phyloP scores from a whole-genome alignment of 2,329 filamentous ascomycete species.

The Myrmaecium sp. region DNA sequence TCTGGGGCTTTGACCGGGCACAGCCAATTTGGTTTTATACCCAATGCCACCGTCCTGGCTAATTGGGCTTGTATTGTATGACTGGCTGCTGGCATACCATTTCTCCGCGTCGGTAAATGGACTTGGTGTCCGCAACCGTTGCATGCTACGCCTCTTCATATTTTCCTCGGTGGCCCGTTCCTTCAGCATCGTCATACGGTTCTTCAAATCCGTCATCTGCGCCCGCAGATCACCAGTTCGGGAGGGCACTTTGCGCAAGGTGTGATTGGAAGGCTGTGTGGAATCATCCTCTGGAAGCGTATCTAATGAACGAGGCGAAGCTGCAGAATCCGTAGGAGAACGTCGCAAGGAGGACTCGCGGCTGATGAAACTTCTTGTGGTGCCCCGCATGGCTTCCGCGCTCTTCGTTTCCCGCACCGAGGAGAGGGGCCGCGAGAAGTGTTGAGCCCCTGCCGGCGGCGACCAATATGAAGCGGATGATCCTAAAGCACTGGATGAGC shows the following conservation, averaged over 20 bases:
- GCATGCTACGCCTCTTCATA: slow-evolving; percentile 58
- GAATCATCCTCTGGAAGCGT: slow-evolving; percentile 25
- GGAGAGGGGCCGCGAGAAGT: slow-evolving; percentile 14
- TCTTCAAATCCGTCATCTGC: slow-evolving; percentile 73
- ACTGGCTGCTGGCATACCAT: slow-evolving; percentile 29
- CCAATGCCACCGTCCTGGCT: slow-evolving; percentile 15
- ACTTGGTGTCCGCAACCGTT: slow-evolving; percentile 57
- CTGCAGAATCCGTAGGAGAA: slow-evolving; percentile 21
- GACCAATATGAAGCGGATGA: slow-evolving; percentile 20
- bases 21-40: no score
- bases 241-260: slow-evolving; percentile 48
- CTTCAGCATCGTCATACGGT: slow-evolving; percentile 65
- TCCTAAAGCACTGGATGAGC: slow-evolving; percentile 23
- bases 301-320: slow-evolving; percentile 19
- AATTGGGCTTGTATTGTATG: slow-evolving; percentile 13
- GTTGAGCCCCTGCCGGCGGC: slow-evolving; percentile 4
- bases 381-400: slow-evolving; percentile 21
- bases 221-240: slow-evolving; percentile 60
- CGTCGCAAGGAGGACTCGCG: slow-evolving; percentile 15
- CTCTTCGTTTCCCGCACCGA: slow-evolving; percentile 22
- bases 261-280: slow-evolving; percentile 7
- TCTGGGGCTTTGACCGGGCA: no score
- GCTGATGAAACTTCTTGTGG: slow-evolving; percentile 1
- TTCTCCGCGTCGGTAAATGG: slow-evolving; percentile 61
- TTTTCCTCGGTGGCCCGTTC: slow-evolving; percentile 66